Evolutionary conservation across 2,329 filamentous ascomycete species (phyloP).

Genomic region (Aspergillus latus): DNA sequence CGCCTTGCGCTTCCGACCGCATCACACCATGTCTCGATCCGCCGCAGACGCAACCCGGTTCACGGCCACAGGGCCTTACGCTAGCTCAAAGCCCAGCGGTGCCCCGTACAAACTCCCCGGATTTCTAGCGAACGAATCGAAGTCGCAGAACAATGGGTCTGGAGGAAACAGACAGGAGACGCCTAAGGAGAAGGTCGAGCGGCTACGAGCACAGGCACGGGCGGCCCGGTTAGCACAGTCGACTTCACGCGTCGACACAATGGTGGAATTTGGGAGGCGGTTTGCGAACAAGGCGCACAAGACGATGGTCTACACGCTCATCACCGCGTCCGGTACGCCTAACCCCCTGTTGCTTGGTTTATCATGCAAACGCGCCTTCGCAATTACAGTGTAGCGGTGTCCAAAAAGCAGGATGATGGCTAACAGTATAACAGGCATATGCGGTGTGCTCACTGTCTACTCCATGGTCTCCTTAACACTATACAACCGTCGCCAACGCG

Average conservation of each 20-base stretch:
- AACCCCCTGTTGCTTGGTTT: background rate
- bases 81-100: conserved; percentile 42
- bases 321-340: conserved; percentile 60
- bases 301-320: conserved; percentile 59
- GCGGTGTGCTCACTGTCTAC: conserved; percentile 61
- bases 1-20: background rate
- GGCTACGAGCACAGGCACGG: conserved; percentile 66
- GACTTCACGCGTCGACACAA: conserved; percentile 56
- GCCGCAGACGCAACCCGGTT: conserved; percentile 52
- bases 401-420: background rate
- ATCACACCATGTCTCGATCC: conserved; percentile 45
- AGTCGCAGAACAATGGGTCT: conserved; percentile 11
- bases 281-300: conserved; percentile 63
- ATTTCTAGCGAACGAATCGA: conserved; percentile 23
- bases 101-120: conserved; percentile 35
- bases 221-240: conserved; percentile 63
- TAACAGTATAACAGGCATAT: conserved; percentile 50
- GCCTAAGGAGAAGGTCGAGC: conserved; percentile 67
- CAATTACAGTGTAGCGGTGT: background rate
- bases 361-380: background rate
- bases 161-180: conserved; percentile 52
- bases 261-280: conserved; percentile 53
- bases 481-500: conserved; percentile 65
- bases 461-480: conserved; percentile 66
- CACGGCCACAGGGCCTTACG: conserved; percentile 52